These are phyloP conservation scores for Porodaedalea pini DNA, from an alignment of 1,284 basidiomycete genomes.

Conservation along the genomic window DNA sequence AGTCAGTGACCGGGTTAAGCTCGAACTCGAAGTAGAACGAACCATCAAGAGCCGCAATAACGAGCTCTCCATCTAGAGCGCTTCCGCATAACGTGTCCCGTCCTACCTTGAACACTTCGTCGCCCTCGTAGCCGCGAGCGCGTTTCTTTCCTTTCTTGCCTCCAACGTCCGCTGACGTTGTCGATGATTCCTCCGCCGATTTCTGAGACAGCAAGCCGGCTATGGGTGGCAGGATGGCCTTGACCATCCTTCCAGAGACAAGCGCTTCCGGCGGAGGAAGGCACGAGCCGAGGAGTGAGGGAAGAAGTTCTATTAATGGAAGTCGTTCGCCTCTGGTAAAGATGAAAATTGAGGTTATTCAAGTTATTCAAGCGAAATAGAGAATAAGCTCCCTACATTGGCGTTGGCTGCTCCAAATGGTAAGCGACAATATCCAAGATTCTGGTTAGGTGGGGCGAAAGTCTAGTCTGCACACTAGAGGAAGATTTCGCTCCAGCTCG, in stretches of 20 bases:
- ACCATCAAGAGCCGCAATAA: slow-evolving; percentile 66
- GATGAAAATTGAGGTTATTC: not conserved
- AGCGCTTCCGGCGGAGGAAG: slow-evolving; percentile 47
- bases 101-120: slow-evolving; percentile 65
- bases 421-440: slow-evolving; percentile 49
- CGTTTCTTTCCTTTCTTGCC: slow-evolving; percentile 72
- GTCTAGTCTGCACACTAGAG: slow-evolving; percentile 44
- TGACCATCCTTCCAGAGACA: slow-evolving; percentile 51
- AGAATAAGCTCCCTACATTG: slow-evolving; percentile 47
- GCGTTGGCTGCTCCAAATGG: slow-evolving; percentile 55
- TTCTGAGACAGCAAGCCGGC: slow-evolving; percentile 46
- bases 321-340: slow-evolving; percentile 41
- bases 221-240: slow-evolving; percentile 50
- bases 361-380: not conserved
- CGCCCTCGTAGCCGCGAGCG: slow-evolving; percentile 70
- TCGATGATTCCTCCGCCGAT: slow-evolving; percentile 27
- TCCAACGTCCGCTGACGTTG: slow-evolving; percentile 30
- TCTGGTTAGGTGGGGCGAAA: slow-evolving; percentile 50
- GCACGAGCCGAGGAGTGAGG: slow-evolving; percentile 42
- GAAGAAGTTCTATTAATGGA: slow-evolving; percentile 42
- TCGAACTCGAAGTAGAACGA: slow-evolving; percentile 19
- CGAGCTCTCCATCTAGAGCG: slow-evolving; percentile 46
- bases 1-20: slow-evolving; percentile 14
- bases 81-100: slow-evolving; percentile 48
- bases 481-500: slow-evolving; percentile 8